Conservation (phyloP, 2,329 filamentous ascomycete genomes). For the Zymoseptoria tritici region DNA sequence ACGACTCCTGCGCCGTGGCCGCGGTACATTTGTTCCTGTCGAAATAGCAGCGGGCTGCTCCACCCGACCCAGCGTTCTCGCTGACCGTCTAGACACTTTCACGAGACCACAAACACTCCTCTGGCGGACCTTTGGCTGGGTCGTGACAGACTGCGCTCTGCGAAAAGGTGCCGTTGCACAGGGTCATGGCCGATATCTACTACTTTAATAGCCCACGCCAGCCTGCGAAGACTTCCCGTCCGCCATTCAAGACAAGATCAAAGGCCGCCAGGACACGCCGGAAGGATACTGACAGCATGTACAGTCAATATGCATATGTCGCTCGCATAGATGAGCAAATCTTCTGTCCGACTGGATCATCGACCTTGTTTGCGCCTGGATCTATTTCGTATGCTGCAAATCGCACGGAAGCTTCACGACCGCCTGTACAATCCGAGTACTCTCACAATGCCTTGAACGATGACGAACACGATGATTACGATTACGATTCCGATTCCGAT, state of each 20-base stretch:
- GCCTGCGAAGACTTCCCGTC: constrained; percentile 9
- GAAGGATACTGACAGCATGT: constrained; percentile 12
- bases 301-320: constrained; percentile 20
- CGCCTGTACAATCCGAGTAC: neutral
- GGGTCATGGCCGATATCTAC: constrained; percentile 20
- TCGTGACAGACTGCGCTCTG: neutral
- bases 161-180: constrained; percentile 1
- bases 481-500: constrained; percentile 8
- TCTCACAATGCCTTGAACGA: constrained; percentile 2
- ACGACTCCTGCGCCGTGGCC: constrained; percentile 11
- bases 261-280: constrained; percentile 9
- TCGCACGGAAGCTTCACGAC: neutral
- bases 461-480: constrained; percentile 3
- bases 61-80: constrained; percentile 8
- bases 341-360: constrained; percentile 19
- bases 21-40: constrained; percentile 2
- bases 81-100: constrained; percentile 4
- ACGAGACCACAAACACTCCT: constrained; percentile 8
- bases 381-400: constrained; percentile 3
- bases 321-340: constrained; percentile 23
- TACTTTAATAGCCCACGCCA: constrained; percentile 20
- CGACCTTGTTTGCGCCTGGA: constrained; percentile 14
- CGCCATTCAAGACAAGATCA: constrained; percentile 11
- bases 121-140: constrained; percentile 2
- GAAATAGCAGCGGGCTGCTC: constrained; percentile 11